These are phyloP conservation scores for Leccinum griseonigrum DNA, from an alignment of 1,284 basidiomycete genomes.

Conservation along the genomic window DNA sequence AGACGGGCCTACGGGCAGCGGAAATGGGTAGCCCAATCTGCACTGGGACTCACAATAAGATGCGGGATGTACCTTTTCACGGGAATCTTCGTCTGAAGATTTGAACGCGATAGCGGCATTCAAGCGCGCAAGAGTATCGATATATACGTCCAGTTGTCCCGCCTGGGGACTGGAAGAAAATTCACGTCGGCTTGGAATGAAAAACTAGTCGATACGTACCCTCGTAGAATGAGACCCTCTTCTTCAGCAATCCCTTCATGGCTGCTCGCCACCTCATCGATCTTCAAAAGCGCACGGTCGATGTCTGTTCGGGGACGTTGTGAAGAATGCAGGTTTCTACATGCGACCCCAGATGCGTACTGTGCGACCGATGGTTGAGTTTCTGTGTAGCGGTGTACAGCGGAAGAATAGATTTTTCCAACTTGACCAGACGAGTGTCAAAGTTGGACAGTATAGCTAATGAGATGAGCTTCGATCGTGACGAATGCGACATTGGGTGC, in stretches of 20 bases:
- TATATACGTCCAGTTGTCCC: constrained; percentile 60
- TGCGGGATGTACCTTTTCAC: constrained; percentile 47
- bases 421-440: constrained; percentile 70
- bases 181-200: constrained; percentile 1
- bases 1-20: constrained; percentile 54
- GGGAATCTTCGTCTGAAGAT: constrained; percentile 53
- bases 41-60: neutral
- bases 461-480: constrained; percentile 22
- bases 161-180: constrained; percentile 56
- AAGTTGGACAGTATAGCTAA: constrained; percentile 76
- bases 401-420: constrained; percentile 79
- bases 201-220: constrained; percentile 41
- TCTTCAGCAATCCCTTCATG: constrained; percentile 75
- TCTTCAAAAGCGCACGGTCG: constrained; percentile 70
- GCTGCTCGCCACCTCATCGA: constrained; percentile 72
- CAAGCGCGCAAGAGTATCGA: constrained; percentile 67
- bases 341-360: constrained; percentile 39
- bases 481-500: neutral
- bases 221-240: constrained; percentile 71
- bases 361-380: constrained; percentile 66
- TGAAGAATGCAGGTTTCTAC: constrained; percentile 2
- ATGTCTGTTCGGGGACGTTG: constrained; percentile 54
- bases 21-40: neutral
- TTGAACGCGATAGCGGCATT: constrained; percentile 80
- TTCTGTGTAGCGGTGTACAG: constrained; percentile 72